Evolutionary conservation across 495 filamentous ascomycete species (phyloP).

Genomic region (Halenospora varia): DNA sequence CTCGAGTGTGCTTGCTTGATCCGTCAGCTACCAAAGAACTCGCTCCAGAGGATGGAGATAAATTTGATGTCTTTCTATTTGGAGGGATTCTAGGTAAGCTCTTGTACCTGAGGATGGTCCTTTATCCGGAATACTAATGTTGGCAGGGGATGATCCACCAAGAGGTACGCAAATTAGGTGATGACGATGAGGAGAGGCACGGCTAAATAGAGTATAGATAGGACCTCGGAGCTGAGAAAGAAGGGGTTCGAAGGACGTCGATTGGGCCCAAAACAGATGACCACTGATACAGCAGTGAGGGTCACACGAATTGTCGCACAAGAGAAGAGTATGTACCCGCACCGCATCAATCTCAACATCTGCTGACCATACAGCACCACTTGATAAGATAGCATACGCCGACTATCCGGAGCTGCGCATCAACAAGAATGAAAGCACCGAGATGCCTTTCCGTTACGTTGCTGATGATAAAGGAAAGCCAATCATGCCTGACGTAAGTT

Average conservation of each 20-base stretch:
- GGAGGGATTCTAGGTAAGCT: slow-evolving; percentile 87
- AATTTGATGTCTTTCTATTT: slow-evolving; percentile 90
- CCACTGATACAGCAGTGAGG: slow-evolving; percentile 92
- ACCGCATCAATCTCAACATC: background rate
- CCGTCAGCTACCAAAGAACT: slow-evolving; percentile 77
- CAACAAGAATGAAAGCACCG: slow-evolving; percentile 84
- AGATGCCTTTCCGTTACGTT: slow-evolving; percentile 98
- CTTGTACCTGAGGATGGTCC: background rate
- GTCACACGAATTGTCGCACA: slow-evolving; percentile 88
- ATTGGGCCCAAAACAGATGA: slow-evolving; percentile 94
- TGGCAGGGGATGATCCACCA: slow-evolving; percentile 86
- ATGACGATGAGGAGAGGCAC: background rate
- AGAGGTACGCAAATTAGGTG: slow-evolving; percentile 56
- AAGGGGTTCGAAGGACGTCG: slow-evolving; percentile 88
- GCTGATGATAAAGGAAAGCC: slow-evolving; percentile 67
- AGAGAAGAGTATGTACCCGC: slow-evolving; percentile 59
- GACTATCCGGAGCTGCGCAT: slow-evolving; percentile 87
- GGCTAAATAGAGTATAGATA: slow-evolving; percentile 50
- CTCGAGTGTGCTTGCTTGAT: slow-evolving; percentile 82
- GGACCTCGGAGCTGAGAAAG: slow-evolving; percentile 86
- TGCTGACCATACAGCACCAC: slow-evolving; percentile 50
- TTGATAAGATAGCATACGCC: slow-evolving; percentile 73
- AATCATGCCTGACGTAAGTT: slow-evolving; percentile 81
- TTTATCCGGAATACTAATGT: background rate
- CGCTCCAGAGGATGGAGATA: slow-evolving; percentile 72